Conservation (phyloP, 495 filamentous ascomycete genomes). For the Darksidea phi region DNA sequence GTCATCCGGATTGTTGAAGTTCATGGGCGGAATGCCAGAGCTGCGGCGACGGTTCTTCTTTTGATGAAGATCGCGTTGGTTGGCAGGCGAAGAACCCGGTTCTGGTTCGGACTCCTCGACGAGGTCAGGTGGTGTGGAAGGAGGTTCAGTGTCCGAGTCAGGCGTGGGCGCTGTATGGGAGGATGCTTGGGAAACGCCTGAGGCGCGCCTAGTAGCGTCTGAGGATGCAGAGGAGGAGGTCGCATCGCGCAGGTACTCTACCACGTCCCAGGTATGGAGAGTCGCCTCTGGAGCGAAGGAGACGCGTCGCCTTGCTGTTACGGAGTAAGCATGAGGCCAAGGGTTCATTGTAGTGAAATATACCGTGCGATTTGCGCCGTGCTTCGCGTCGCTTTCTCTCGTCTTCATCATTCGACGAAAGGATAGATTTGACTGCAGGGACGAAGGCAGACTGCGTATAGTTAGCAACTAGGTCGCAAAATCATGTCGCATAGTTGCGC, state of each 20-base stretch:
- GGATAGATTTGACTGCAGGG: constrained; percentile 70
- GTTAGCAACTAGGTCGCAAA: constrained; percentile 3
- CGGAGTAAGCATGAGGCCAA: neutral
- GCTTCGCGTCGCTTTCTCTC: constrained; percentile 77
- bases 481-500: constrained; percentile 20
- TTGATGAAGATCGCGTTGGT: constrained; percentile 67
- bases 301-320: constrained; percentile 69
- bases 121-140: constrained; percentile 63
- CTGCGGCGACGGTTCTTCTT: constrained; percentile 60
- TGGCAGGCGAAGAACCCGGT: constrained; percentile 59
- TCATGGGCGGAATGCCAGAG: constrained; percentile 60
- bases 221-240: constrained; percentile 78
- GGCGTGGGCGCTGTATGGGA: constrained; percentile 45
- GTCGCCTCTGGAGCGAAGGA: constrained; percentile 98
- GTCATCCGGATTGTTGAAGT: constrained; percentile 61
- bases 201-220: constrained; percentile 68
- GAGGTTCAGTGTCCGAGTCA: constrained; percentile 56
- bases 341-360: constrained; percentile 1
- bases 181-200: constrained; percentile 51
- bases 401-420: constrained; percentile 66
- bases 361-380: constrained; percentile 81
- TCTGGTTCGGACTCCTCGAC: constrained; percentile 56
- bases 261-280: constrained; percentile 94
- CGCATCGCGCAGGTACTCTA: constrained; percentile 83
- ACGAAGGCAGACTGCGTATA: constrained; percentile 53